Conservation (phyloP, 1,139 yeast species). For the Pichia inconspicua region DNA sequence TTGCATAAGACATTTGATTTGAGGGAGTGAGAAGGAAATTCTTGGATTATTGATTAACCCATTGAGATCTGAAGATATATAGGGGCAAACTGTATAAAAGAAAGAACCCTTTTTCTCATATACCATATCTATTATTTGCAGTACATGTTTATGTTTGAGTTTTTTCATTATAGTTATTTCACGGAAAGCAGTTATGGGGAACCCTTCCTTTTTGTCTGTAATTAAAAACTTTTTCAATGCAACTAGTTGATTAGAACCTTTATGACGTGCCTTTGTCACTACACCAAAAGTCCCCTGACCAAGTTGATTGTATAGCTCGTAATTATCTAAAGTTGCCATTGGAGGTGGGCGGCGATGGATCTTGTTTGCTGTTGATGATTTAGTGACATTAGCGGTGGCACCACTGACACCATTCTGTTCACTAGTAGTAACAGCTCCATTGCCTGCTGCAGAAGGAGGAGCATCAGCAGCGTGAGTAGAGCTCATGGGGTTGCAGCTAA, state of each 20-base stretch:
- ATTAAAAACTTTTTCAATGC: constrained; percentile 81
- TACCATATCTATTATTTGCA: constrained; percentile 77
- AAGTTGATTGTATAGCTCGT: constrained; percentile 27
- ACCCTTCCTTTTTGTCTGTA: constrained; percentile 82
- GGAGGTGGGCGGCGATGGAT: neutral
- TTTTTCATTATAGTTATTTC: constrained; percentile 80
- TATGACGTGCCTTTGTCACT: constrained; percentile 51
- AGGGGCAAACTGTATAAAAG: constrained; percentile 86
- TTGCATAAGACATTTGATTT: constrained; percentile 74
- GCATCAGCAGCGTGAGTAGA: neutral
- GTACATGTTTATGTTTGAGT: constrained; percentile 60
- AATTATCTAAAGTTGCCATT: constrained; percentile 9
- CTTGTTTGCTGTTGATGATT: neutral
- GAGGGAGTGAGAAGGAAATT: constrained; percentile 51
- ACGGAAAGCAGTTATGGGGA: constrained; percentile 92
- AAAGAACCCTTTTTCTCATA: constrained; percentile 52
- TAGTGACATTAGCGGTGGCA: neutral
- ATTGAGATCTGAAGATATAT: constrained; percentile 87
- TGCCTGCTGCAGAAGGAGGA: neutral
- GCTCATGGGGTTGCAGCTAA: neutral
- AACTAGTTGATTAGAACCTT: constrained; percentile 47
- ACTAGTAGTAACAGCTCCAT: no score
- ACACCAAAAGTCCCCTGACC: constrained; percentile 88
- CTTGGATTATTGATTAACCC: constrained; percentile 85
- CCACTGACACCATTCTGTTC: neutral